A percentile compares a stretch with the other conserved stretches of the same genome.
Evolutionary conservation across 2,329 filamentous ascomycete genomes (phyloP).

Genomic region (Zopfia rhizophila): DNA sequence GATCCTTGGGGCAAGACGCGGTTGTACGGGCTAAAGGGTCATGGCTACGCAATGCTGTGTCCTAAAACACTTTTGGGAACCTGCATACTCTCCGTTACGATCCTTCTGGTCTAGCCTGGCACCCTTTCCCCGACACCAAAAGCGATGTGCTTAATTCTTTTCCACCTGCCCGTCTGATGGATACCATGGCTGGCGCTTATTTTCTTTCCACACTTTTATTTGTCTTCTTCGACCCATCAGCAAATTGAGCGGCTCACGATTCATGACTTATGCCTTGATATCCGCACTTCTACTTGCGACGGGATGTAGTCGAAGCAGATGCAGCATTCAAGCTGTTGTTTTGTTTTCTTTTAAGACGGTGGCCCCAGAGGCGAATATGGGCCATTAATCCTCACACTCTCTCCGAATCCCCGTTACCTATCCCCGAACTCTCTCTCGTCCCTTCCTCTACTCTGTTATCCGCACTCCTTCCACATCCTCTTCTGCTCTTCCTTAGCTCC

Average conservation of each 20-base stretch:
- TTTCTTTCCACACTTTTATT: slow-evolving; percentile 41
- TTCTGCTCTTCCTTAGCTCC: slow-evolving; percentile 1
- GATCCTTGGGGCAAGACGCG: slow-evolving; percentile 4
- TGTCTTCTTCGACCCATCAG: slow-evolving; percentile 40
- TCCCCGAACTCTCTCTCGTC: slow-evolving; percentile 14
- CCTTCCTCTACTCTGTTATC: slow-evolving; percentile 4
- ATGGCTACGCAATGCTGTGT: slow-evolving; percentile 10
- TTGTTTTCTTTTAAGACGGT: slow-evolving; percentile 32
- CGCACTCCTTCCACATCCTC: slow-evolving; percentile 10
- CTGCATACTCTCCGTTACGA: slow-evolving; percentile 12
- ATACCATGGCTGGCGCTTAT: slow-evolving; percentile 46
- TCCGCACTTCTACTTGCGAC: slow-evolving; percentile 45
- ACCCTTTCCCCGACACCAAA: slow-evolving; percentile 30
- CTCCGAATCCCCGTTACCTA: slow-evolving; percentile 11
- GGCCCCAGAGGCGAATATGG: slow-evolving; percentile 7
- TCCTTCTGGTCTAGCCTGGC: slow-evolving; percentile 11
- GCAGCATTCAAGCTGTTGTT: slow-evolving; percentile 30
- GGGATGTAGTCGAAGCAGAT: slow-evolving; percentile 32
- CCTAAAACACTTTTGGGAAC: slow-evolving; percentile 14
- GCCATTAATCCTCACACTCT: slow-evolving; percentile 16
- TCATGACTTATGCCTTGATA: slow-evolving; percentile 56
- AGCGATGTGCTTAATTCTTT: slow-evolving; percentile 47
- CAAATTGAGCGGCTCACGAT: slow-evolving; percentile 54
- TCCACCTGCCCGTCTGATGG: slow-evolving; percentile 40
- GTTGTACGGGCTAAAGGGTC: slow-evolving; percentile 11